Evolutionary conservation across 2,329 filamentous ascomycete species (phyloP).

Genomic region (Bipolaris bicolor): DNA sequence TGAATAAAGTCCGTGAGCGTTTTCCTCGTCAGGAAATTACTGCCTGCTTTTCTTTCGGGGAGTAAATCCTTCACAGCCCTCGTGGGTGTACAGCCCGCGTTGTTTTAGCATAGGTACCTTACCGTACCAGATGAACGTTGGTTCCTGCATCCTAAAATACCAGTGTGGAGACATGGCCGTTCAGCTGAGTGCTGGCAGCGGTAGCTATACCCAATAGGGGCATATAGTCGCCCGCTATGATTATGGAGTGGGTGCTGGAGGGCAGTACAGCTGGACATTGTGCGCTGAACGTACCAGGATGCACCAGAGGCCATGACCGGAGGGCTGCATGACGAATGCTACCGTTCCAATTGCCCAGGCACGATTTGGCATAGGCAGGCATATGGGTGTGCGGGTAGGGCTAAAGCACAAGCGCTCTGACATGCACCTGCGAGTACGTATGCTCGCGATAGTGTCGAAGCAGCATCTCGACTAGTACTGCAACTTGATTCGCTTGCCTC

Average conservation of each 20-base stretch:
- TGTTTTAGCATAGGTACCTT: constrained; percentile 6
- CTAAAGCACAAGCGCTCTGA: constrained; percentile 27
- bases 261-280: constrained; percentile 24
- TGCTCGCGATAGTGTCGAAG: constrained; percentile 19
- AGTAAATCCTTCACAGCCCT: not conserved
- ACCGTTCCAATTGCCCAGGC: constrained; percentile 19
- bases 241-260: constrained; percentile 6
- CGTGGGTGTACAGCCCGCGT: not conserved
- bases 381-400: constrained; percentile 16
- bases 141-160: constrained; percentile 27
- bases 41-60: not conserved
- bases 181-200: constrained; percentile 30
- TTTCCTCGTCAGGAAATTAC: not conserved
- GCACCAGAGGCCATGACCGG: constrained; percentile 12
- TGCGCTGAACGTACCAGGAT: constrained; percentile 19
- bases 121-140: constrained; percentile 12
- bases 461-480: constrained; percentile 4
- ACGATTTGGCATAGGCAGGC: constrained; percentile 20
- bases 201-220: constrained; percentile 28
- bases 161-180: constrained; percentile 16
- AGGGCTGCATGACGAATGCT: constrained; percentile 13
- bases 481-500: constrained; percentile 17
- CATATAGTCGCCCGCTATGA: constrained; percentile 28
- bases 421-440: constrained; percentile 26
- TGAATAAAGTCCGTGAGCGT: constrained; percentile 4